Percentiles rank a stretch among this genome's conserved stretches.
These are phyloP conservation scores for Globisporangium spiculum DNA, from an alignment of 352 stramenopile genomes.

Conservation along the genomic window DNA sequence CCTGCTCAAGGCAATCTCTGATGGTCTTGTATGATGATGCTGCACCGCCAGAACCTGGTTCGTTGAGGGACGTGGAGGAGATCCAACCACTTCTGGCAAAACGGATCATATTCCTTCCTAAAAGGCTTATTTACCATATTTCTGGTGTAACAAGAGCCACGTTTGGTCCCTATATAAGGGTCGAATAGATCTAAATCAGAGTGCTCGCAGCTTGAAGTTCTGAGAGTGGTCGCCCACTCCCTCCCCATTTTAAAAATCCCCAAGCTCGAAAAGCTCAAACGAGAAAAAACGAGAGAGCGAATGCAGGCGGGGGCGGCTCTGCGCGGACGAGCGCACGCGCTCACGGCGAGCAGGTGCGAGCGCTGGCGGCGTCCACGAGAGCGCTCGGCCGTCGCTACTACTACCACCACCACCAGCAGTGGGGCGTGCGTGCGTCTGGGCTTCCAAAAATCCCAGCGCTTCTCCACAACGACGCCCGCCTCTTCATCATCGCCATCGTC, in stretches of 20 bases:
- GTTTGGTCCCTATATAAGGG: background rate
- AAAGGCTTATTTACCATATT: background rate
- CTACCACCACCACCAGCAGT: background rate
- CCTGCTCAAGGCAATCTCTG: background rate
- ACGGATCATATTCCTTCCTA: background rate
- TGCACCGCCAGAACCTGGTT: constrained; percentile 1
- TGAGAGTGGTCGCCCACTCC: background rate
- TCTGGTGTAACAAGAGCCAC: background rate
- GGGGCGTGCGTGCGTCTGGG: background rate
- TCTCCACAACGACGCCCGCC: background rate
- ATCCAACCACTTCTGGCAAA: background rate
- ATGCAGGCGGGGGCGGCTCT: constrained; percentile 15
- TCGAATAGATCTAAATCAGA: background rate
- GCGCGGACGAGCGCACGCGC: constrained; percentile 7
- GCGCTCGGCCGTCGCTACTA: background rate
- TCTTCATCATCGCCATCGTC: background rate
- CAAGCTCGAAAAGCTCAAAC: background rate
- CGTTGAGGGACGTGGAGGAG: background rate
- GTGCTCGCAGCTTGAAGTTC: constrained; percentile 5
- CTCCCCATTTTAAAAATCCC: constrained; percentile 2
- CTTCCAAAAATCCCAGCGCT: background rate
- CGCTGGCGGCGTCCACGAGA: background rate
- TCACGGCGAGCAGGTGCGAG: constrained; percentile 9
- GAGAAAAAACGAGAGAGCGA: background rate
- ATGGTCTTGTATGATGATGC: background rate